Conservation (phyloP, 768 basidiomycete species). For the Neoboletus brunneissimus region DNA sequence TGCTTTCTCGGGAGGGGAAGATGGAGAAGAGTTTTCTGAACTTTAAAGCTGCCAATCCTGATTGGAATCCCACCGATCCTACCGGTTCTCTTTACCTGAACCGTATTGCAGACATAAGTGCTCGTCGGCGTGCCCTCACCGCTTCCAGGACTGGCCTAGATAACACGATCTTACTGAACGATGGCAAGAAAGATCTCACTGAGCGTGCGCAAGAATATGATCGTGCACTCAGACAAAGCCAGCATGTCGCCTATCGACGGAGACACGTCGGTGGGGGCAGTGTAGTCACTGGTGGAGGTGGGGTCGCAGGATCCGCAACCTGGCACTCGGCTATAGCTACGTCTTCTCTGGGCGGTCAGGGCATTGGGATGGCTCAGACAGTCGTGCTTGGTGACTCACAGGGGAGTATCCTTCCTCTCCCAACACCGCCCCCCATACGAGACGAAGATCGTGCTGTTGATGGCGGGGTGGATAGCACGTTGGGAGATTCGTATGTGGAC, state of each 20-base stretch:
- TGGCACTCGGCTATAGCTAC: conserved; percentile 44
- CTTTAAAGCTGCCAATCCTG: conserved; percentile 95
- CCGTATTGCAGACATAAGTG: conserved; percentile 71
- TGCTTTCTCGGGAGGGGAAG: conserved; percentile 89
- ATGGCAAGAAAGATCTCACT: conserved; percentile 35
- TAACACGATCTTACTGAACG: conserved; percentile 30
- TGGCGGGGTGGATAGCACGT: conserved; percentile 56
- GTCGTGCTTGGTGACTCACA: conserved; percentile 76
- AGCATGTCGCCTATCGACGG: conserved; percentile 47
- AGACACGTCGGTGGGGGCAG: conserved; percentile 31
- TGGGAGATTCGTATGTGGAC: conserved; percentile 75
- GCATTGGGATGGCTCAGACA: conserved; percentile 59
- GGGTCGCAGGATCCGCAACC: conserved; percentile 47
- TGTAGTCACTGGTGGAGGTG: conserved; percentile 41
- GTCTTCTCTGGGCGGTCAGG: conserved; percentile 41
- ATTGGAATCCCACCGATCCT: conserved; percentile 92
- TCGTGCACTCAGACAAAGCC: conserved; percentile 68
- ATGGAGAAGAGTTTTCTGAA: conserved; percentile 99
- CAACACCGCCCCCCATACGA: conserved; percentile 26
- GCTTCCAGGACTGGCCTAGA: conserved; percentile 29
- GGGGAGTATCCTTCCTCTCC: conserved; percentile 41
- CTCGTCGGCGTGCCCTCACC: conserved; percentile 37
- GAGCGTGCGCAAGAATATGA: conserved; percentile 75
- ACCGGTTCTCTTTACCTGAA: conserved; percentile 87
- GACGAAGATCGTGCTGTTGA: conserved; percentile 50